phyloP scores from a whole-genome alignment of 495 filamentous ascomycete species.

The Daldinia concentrica region DNA sequence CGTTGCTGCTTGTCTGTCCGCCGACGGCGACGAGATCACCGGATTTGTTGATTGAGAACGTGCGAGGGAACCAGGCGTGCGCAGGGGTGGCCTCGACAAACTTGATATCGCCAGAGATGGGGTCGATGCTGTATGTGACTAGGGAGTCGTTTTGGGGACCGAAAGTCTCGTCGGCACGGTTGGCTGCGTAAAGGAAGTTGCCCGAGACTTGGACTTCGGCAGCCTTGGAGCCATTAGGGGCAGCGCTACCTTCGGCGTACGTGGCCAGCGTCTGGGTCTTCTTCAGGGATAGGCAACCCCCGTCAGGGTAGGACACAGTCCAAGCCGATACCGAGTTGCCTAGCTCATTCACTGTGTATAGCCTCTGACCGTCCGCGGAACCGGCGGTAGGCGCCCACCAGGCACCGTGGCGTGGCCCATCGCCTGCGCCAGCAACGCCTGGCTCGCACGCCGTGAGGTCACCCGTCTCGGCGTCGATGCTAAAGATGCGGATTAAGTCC shows the following conservation, averaged over 20 bases:
- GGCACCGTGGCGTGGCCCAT: slow-evolving; percentile 56
- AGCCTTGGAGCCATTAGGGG: slow-evolving; percentile 53
- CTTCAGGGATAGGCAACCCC: slow-evolving; percentile 48
- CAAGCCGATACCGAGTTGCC: slow-evolving; percentile 58
- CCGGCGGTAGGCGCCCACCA: slow-evolving; percentile 51
- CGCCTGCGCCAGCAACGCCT: slow-evolving; percentile 50
- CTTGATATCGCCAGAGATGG: slow-evolving; percentile 46
- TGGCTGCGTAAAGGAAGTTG: slow-evolving; percentile 55
- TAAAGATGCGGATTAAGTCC: slow-evolving; percentile 71
- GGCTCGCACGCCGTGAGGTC: slow-evolving; percentile 49
- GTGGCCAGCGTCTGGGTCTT: slow-evolving; percentile 52
- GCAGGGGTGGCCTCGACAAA: slow-evolving; percentile 54
- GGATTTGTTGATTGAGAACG: slow-evolving; percentile 69
- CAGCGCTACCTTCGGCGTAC: slow-evolving; percentile 47
- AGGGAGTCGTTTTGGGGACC: slow-evolving; percentile 53
- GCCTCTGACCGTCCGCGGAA: slow-evolving; percentile 44
- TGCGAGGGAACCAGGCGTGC: slow-evolving; percentile 61
- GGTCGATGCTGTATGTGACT: slow-evolving; percentile 51
- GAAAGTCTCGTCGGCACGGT: slow-evolving; percentile 57
- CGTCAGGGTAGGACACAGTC: slow-evolving; percentile 50
- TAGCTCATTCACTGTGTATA: slow-evolving; percentile 60
- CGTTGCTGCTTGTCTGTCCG: slow-evolving; percentile 67
- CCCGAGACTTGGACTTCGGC: slow-evolving; percentile 54
- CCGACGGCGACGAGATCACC: slow-evolving; percentile 71
- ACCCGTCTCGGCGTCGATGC: slow-evolving; percentile 58